These are phyloP conservation scores for Cytauxzoon felis DNA, from an alignment of 169 alveolate species.

Conservation along the genomic window DNA sequence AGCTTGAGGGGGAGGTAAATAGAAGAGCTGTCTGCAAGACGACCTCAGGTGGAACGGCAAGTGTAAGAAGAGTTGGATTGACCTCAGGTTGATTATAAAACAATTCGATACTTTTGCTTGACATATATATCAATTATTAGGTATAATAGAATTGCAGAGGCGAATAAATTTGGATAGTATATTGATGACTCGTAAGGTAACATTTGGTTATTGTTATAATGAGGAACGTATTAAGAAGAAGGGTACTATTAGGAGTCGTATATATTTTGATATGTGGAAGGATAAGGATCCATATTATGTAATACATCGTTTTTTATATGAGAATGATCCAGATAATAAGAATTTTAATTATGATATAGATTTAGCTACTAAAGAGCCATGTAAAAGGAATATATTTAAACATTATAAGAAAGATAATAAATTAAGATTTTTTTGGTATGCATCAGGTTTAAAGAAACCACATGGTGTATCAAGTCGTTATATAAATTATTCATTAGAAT, in stretches of 20 bases:
- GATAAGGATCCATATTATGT: conserved; percentile 60
- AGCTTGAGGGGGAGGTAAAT: too few species aligned
- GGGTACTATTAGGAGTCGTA: conserved; percentile 41
- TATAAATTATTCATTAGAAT: conserved; percentile 33
- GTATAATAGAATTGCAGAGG: not conserved
- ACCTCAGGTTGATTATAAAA: not conserved
- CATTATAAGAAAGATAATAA: conserved; percentile 55
- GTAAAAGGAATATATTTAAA: conserved; percentile 47
- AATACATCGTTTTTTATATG: conserved; percentile 53
- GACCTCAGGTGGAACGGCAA: not conserved
- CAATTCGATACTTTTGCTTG: not conserved
- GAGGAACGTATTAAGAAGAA: conserved; percentile 33
- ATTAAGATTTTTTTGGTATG: conserved; percentile 60
- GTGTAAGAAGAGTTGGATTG: not conserved
- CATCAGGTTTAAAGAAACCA: conserved; percentile 46
- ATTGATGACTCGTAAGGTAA: conserved; percentile 38
- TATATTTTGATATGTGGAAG: conserved; percentile 61
- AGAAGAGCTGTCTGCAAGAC: not conserved
- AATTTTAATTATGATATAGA: conserved; percentile 55
- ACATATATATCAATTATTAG: not conserved
- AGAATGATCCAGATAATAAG: conserved; percentile 58
- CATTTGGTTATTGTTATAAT: conserved; percentile 38
- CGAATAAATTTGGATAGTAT: not conserved
- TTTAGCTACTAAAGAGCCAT: conserved; percentile 43
- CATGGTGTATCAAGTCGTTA: conserved; percentile 55